These are phyloP conservation scores for Persicaria maculosa DNA, from an alignment of 148 eudicot genomes.

Conservation along the genomic window DNA sequence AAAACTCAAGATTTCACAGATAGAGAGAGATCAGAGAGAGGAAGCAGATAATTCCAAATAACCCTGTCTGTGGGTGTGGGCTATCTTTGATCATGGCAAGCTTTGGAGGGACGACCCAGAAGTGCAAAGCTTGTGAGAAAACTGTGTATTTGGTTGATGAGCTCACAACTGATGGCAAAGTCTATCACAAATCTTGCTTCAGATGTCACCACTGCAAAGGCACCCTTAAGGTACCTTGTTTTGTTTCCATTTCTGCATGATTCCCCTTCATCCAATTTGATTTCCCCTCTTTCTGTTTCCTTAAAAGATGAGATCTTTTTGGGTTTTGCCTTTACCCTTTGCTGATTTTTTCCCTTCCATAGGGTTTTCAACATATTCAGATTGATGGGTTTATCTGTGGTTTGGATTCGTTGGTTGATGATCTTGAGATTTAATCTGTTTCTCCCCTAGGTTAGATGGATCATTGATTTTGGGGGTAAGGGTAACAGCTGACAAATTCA, in stretches of 20 bases:
- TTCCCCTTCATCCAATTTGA: background rate
- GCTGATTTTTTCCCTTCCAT: background rate
- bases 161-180: constrained; percentile 72
- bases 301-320: background rate
- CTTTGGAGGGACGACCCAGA: constrained; percentile 87
- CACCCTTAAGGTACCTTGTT: constrained; percentile 66
- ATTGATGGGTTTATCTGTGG: background rate
- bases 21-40: background rate
- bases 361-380: background rate
- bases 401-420: background rate
- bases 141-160: constrained; percentile 88
- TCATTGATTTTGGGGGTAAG: background rate
- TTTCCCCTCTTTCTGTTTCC: background rate
- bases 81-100: constrained; percentile 42
- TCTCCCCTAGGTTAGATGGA: background rate
- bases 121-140: constrained; percentile 87
- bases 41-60: background rate
- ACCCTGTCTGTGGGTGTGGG: background rate
- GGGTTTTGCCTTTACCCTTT: background rate
- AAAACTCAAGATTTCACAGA: background rate
- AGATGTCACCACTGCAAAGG: constrained; percentile 94
- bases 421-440: background rate
- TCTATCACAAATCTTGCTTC: constrained; percentile 78
- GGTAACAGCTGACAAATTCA: background rate
- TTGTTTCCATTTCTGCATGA: background rate